Evolutionary conservation across 1,284 basidiomycete species (phyloP), one percentile per base, ranked within the genome.

Genomic region (Ceratobasidium sp.): DNA sequence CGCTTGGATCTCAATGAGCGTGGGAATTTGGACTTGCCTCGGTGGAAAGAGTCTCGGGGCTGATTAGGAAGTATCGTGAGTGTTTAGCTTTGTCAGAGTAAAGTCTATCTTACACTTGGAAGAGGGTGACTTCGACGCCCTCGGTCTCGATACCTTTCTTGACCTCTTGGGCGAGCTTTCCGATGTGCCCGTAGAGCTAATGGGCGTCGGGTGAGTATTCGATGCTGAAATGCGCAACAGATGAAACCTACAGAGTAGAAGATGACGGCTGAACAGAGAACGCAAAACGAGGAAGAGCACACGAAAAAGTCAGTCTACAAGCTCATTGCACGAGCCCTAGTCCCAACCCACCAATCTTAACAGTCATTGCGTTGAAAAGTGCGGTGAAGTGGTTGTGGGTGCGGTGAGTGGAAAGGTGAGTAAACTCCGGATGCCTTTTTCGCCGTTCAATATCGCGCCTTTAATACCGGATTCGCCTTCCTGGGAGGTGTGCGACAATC

Each of bases 71-170:
- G 29, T n/a, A 8, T 6, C 23, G 33, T 33, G 29, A 33, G 52
- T 16, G 33, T 16, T 33, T 19, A 27, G 33, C 23, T 54, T 27
- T 57, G 27, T 57, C 21, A 9, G 13, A 27, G 19, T 9, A 5
- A 16, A 13, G 29, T 53, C 23, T 9, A 11, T 46, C 68, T 67
- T 46, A 71, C 70, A 82, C 58, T 58, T 72, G 71, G 68, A 59
- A 71, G 46, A 72, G 33, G 39, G 60, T 68, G 29, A 59, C 71
- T 46, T 69, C 62, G 25, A 70, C 71, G 29, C 70, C 68, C n/a
- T 64, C 44, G 21, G 70, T 56, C 47, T 71, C 62, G n/a, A 53
- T 58, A 23, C 67, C 62, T 46, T 69, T 69, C 52, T 69, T 69
- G 36, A 70, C 70, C 19, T 50, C 54, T 49, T 69, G 39, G 13